Evolutionary conservation across 805 yeast genomes (phyloP), one percentile per base, ranked within the genome.

Genomic region (Ogataea naganishii): DNA sequence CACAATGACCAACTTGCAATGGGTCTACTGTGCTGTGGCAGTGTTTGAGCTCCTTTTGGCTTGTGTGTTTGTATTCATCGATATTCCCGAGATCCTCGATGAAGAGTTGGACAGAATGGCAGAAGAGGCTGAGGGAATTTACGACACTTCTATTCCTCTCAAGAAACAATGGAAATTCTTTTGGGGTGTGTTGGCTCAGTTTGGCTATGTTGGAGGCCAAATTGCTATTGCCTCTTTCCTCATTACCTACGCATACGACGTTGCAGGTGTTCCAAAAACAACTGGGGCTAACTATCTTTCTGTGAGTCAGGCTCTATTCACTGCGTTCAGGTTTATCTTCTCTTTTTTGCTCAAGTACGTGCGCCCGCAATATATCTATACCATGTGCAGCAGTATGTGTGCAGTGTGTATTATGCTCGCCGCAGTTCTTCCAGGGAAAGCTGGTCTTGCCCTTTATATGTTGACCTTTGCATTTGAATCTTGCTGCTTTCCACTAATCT

Each of bases 181-280:
- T 24, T 36, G 40, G 40, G 40, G 31, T 11, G 33, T 31, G 18
- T 23, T 36, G 3, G 35, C 37, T 8, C 40, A 36, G 24, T 36
- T 36, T 22, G 30, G 27, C 20, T 36, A 36, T 16, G 35, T 37
- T 20, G 44, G 46, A 30, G 39, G 30, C 19, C 39, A 35, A 27
- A 34, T 35, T 10, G 33, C 39, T 6, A 29, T 35, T n/a, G 39
- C 39, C 12, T 35, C 39, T 8, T 35, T 34, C 4, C 30, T 29
- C 23, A 35, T 35, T 26, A 35, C 33, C 30, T 35, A 35, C 21
- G 20, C 30, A 18, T 20, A 18, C 11, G 28, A 26, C 16, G 34
- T 29, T 19, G 30, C 26, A 3, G 19, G 14, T 20, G 21, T 30
- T 18, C 23, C 27, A 9, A 26, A 29, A 6, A 11, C 36, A 4